Evolutionary conservation across 148 eudicot species (phyloP), one percentile per base, ranked within the genome.

Genomic region (Camellia granthamiana): DNA sequence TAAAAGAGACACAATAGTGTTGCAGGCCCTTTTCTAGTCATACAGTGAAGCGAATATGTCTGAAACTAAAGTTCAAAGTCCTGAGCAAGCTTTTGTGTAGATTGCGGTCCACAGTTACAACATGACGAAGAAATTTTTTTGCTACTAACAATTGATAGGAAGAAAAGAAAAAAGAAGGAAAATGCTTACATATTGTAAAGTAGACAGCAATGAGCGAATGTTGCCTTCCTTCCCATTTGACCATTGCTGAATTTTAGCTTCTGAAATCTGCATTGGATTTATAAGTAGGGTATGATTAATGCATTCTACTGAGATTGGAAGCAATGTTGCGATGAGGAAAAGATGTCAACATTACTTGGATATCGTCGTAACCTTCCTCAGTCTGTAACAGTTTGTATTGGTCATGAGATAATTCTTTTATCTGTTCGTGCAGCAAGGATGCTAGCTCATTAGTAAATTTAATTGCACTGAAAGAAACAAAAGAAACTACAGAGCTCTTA

Each of bases 181-280:
- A 44, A 61, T 49, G 80, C 91, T 81, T 91, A 96, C 99, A 82
- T 87, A 89, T 89, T 93, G 99, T 83, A 96, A 78, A 63, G 99
- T 96, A 19, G 99, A 96, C 5, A 96, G 88, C 49, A 96, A 79
- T 44, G 99, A 91, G 6, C 98, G 92, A 69, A 96, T 92, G 81
- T 96, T 96, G 79, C 95, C 97, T 86, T 90, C 93, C 89, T 91
- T 96, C 74, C 98, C 99, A 70, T 80, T 83, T 30, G 98, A 90
- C 99, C 99, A 96, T 73, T 90, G 81, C 15, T 58, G 81, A 77
- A 94, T 82, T 76, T 91, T 92, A 72, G 84, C 86, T 81, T 92
- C 92, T 70, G 71, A 82, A 78, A 73, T 84, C 97, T 94, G 87
- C 77, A 82, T 70, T 70, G 55, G 56, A 75, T 42, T 79, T 68